Evolutionary conservation across 2,329 filamentous ascomycete genomes (phyloP), one percentile per base, ranked within the genome.

Genomic region (Neophaeococcomyces aloes): DNA sequence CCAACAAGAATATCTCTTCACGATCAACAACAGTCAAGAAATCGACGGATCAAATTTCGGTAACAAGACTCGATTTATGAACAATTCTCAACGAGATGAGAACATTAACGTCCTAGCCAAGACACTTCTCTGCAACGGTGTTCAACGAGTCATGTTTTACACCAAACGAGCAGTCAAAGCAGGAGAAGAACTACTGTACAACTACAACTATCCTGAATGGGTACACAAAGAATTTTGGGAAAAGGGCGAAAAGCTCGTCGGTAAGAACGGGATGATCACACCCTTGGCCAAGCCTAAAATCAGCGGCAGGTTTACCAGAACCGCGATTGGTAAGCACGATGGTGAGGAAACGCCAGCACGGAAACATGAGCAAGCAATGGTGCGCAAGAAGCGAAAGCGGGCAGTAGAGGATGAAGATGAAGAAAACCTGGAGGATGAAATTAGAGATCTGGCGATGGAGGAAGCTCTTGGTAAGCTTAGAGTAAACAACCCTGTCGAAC

Each of bases 31-130:
- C 33, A 58, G 63, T 8, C 71, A 75, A 52, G 67, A 69, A 27
- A 65, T 91, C 14, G 86, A 91, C 57, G 80, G 79, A 5, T 83
- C 81, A 15, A 78, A 78, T 32, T 82, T 82, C 51, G 85, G 85
- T 38, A 91, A 89, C 59, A 79, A 88, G 50, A 80, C 82, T 36
- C 78, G 86, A 3, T 91, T 87, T 62, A 86, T 91, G 60, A 91
- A 93, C 60, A 83, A 89, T 54, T 79, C 82, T 11, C 70, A 71
- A 1, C 67, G 70, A 37, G 59, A 61, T 34, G 65, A 70, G 48
- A 66, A 66, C 48, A 61, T 59, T 55, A 83, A 81, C 42, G 79
- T 79, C 57, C 77, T 79, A 50, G 75, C 83, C 1, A 74, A 75
- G 46, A 80, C 86, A 42, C 61, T 82, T 13, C 76, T 85, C 39